Evolutionary conservation across 2,329 filamentous ascomycete genomes (phyloP).

Genomic region (Pseudogymnoascus sp.): DNA sequence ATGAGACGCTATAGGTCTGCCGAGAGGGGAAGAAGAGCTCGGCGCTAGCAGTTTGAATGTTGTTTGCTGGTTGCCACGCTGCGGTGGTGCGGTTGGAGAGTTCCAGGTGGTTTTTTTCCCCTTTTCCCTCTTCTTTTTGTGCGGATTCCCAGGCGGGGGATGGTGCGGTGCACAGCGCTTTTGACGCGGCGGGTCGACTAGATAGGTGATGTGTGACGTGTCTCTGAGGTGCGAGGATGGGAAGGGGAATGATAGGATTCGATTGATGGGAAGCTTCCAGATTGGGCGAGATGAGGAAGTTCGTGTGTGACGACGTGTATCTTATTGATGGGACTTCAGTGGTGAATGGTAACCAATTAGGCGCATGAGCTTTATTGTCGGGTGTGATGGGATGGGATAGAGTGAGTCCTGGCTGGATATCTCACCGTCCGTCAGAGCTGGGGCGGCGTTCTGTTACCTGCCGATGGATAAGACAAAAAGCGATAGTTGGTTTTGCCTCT

Average conservation of each 20-base stretch:
- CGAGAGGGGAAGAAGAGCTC: not conserved
- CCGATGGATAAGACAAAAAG: not conserved
- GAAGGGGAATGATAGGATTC: not conserved
- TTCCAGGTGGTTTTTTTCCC: not conserved
- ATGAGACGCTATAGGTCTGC: not conserved
- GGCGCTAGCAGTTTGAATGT: not conserved
- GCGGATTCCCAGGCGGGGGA: not conserved
- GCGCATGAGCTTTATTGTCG: not conserved
- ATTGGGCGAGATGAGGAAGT: not conserved
- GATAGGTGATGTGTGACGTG: not conserved
- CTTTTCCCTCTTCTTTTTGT: not conserved
- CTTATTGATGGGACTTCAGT: not conserved
- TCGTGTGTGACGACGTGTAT: slow-evolving; percentile 3
- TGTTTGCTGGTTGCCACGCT: not conserved
- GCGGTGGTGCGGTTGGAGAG: not conserved
- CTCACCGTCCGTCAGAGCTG: not conserved
- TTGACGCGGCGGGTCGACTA: not conserved
- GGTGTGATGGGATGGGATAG: not conserved
- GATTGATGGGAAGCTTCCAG: not conserved
- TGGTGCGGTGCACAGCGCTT: not conserved
- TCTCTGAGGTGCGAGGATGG: not conserved
- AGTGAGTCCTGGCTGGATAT: not conserved
- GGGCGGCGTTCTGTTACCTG: not conserved
- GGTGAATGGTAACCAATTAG: not conserved
- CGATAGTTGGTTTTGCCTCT: not conserved